These are phyloP conservation scores for Lachnellula occidentalis DNA, from an alignment of 2,329 filamentous ascomycete species.

Conservation along the genomic window DNA sequence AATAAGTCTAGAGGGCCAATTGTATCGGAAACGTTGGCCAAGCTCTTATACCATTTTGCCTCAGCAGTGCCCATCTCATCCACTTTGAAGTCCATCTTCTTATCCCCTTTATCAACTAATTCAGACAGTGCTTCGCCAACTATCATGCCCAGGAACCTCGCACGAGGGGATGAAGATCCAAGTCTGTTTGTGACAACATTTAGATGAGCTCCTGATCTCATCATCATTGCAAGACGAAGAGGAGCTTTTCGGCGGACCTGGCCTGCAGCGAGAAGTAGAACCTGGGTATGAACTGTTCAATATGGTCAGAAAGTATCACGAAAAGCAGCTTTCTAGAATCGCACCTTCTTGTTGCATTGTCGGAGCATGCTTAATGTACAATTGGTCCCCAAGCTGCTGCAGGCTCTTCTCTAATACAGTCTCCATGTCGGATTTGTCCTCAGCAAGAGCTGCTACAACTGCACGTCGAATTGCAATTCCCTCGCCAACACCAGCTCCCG, in stretches of 20 bases:
- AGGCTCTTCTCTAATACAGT: conserved; percentile 63
- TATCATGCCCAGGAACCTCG: conserved; percentile 81
- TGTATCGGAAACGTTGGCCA: conserved; percentile 58
- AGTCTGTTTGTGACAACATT: conserved; percentile 80
- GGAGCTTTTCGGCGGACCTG: conserved; percentile 64
- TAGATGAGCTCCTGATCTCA: conserved; percentile 69
- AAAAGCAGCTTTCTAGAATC: conserved; percentile 16
- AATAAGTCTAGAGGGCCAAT: conserved; percentile 54
- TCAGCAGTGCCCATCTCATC: conserved; percentile 72
- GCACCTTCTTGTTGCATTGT: conserved; percentile 84
- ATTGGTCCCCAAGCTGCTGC: conserved; percentile 71
- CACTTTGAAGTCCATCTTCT: conserved; percentile 75
- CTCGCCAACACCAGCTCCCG: conserved; percentile 60
- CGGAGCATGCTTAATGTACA: conserved; percentile 82
- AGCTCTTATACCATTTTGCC: conserved; percentile 65
- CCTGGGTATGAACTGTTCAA: conserved; percentile 67
- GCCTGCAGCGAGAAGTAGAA: conserved; percentile 70
- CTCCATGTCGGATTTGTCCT: conserved; percentile 46
- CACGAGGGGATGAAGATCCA: conserved; percentile 65
- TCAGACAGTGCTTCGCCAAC: conserved; percentile 68
- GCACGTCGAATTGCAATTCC: conserved; percentile 62
- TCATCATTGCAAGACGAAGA: conserved; percentile 60
- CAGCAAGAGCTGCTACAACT: conserved; percentile 51
- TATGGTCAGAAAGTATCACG: conserved; percentile 18
- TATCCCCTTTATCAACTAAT: conserved; percentile 57